Evolutionary conservation across 768 basidiomycete genomes (phyloP).

Genomic region (Rhodotorula sphaerocarpa): DNA sequence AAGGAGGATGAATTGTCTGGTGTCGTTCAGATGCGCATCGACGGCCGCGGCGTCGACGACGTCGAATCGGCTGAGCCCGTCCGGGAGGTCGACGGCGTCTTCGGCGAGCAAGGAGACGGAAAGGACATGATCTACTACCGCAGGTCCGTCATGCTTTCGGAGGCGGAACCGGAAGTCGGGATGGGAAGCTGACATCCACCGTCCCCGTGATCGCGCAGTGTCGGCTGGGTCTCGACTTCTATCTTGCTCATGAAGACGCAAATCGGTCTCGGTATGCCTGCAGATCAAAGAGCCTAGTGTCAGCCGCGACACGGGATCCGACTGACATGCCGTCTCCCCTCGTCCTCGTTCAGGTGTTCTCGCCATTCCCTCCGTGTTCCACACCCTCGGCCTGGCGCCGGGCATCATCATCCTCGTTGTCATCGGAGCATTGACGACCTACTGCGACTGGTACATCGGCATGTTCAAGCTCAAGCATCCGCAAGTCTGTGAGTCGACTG

Average conservation of each 20-base stretch:
- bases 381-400: constrained; percentile 23
- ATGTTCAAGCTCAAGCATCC: constrained; percentile 24
- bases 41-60: constrained; percentile 9
- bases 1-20: too few species aligned
- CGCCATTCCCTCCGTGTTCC: constrained; percentile 18
- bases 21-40: constrained; percentile 10
- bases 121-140: constrained; percentile 13
- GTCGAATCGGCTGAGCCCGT: too few species aligned
- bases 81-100: constrained; percentile 21
- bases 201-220: neutral
- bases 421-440: constrained; percentile 14
- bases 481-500: constrained; percentile 20
- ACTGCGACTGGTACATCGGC: constrained; percentile 18
- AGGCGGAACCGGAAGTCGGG: neutral
- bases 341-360: constrained; percentile 5
- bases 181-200: neutral
- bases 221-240: constrained; percentile 22
- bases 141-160: neutral
- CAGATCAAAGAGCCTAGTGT: too few species aligned
- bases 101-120: constrained; percentile 14
- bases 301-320: too few species aligned
- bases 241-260: constrained; percentile 18
- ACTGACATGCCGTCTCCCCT: neutral
- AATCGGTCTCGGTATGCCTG: constrained; percentile 11
- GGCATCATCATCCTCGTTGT: constrained; percentile 22